Base-by-base conservation (phyloP, 495 filamentous ascomycete species). In the Talaromyces liani region DNA sequence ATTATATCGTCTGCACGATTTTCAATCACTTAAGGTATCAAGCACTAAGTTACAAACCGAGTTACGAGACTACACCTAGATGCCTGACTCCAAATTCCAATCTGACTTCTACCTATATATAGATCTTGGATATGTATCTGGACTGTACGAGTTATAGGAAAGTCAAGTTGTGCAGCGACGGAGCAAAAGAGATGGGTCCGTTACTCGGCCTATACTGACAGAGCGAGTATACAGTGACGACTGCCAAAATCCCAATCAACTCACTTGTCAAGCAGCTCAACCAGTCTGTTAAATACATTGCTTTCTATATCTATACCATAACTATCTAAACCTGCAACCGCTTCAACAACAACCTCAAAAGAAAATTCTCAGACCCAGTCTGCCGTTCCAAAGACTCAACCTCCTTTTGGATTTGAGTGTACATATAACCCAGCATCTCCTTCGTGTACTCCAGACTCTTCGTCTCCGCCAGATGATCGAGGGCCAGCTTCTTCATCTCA, bases 401-500 rank as follows among this genome's bases (percentile, higher is more conserved):
- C 14, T 34, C 29, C 9, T 53, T 34, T 20, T 63, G 45, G 3
- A 70, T 64, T 22, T 60, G 41, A 27, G 57, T 36, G 56, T 68
- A 63, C 0, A 67, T 49, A 41, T 16, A 20, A 9, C 47, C 39
- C 57, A 70, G 34, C 8, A 62, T 67, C 33, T 53, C 20, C 6
- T 65, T 18, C 5, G 69, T 70, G 27, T 70, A 64, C 29, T 63
- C 53, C 51, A 68, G 57, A 34, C 69, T 70, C n/a, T 67, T 67
- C 5, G 45, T 60, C 12, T 65, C 3, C 9, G 61, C 45, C 29
- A 70, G 41, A 18, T 60, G 58, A 7, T 60, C 41, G 58, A 70
- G 33, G 16, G 68, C 56, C 1, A 51, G 47, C 61, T 68, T 66
- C 58, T 70, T 68, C 8, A 60, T 33, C 34, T 58, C 55, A 58